Percentiles rank a stretch among this genome's conserved stretches.
Evolutionary conservation across 345 rosid species (phyloP).

Genomic region (Conringia planisiliqua): DNA sequence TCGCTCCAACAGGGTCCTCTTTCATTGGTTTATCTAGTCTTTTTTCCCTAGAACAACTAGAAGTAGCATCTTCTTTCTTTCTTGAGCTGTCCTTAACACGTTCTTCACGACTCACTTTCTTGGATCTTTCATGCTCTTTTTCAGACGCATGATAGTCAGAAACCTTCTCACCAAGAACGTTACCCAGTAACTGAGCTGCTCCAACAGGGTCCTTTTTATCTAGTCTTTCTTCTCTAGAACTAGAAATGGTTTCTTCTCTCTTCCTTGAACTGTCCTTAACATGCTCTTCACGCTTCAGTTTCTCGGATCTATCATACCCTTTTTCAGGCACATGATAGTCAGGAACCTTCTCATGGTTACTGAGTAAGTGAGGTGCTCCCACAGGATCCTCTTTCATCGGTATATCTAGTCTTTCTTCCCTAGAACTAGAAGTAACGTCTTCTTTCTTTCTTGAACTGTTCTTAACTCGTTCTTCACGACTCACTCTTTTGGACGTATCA

Average conservation of each 20-base stretch:
- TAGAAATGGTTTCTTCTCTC: slow-evolving; percentile 31
- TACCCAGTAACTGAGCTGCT: slow-evolving; percentile 26
- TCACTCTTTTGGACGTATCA: slow-evolving; percentile 26
- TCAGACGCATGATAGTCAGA: slow-evolving; percentile 35
- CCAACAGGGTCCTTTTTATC: slow-evolving; percentile 24
- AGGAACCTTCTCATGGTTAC: slow-evolving; percentile 34
- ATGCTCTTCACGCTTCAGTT: slow-evolving; percentile 30
- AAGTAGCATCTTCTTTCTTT: slow-evolving; percentile 19
- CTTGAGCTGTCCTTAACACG: slow-evolving; percentile 33
- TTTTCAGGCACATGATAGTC: slow-evolving; percentile 32
- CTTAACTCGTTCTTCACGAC: slow-evolving; percentile 37
- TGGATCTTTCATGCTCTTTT: slow-evolving; percentile 26
- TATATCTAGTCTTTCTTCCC: slow-evolving; percentile 21
- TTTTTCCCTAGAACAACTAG: slow-evolving; percentile 28
- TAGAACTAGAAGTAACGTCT: slow-evolving; percentile 27
- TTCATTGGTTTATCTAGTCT: slow-evolving; percentile 8
- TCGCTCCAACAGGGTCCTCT: slow-evolving; percentile 26
- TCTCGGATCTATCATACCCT: slow-evolving; percentile 33
- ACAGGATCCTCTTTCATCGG: slow-evolving; percentile 16
- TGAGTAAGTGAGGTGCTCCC: slow-evolving; percentile 25
- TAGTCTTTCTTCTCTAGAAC: slow-evolving; percentile 24
- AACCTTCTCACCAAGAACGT: slow-evolving; percentile 33
- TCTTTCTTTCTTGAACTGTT: slow-evolving; percentile 33
- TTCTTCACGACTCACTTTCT: slow-evolving; percentile 34
- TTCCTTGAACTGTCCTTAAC: slow-evolving; percentile 34